Evolutionary conservation across 768 basidiomycete genomes (phyloP).

Genomic region (Strobilomyces confusus): DNA sequence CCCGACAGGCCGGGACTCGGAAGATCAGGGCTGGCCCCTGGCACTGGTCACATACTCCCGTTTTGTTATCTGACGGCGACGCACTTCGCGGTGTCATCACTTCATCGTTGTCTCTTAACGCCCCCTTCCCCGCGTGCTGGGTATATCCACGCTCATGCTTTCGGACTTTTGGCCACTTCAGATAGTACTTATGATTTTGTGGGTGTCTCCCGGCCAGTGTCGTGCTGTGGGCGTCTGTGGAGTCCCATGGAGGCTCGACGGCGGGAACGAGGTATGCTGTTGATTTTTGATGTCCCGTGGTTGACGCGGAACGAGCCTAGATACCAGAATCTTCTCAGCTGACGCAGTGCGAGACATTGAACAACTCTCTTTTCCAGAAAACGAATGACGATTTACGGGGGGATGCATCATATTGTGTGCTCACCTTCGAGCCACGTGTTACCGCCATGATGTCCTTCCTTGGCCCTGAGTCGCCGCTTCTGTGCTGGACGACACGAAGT

Average conservation of each 20-base stretch:
- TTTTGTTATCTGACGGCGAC: background rate
- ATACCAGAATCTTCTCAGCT: background rate
- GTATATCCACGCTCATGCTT: conserved; percentile 11
- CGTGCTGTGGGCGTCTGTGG: background rate
- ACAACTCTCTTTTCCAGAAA: conserved; percentile 2
- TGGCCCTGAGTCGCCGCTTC: conserved; percentile 30
- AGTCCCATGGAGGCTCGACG: conserved; percentile 1
- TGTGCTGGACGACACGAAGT: conserved; percentile 39
- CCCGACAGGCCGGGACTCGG: conserved; percentile 1
- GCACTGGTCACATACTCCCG: background rate
- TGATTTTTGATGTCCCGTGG: background rate
- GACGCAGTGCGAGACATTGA: conserved; percentile 16
- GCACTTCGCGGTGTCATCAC: background rate
- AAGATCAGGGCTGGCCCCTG: conserved; percentile 16
- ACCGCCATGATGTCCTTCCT: conserved; percentile 33
- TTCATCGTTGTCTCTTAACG: background rate
- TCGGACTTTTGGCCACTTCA: conserved; percentile 3
- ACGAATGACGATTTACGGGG: background rate
- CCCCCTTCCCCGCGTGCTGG: background rate
- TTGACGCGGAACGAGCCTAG: conserved; percentile 1
- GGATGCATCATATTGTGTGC: conserved; percentile 37
- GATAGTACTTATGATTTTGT: background rate
- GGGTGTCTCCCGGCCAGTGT: conserved; percentile 1
- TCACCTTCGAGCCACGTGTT: conserved; percentile 38
- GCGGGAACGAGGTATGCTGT: conserved; percentile 4